Conservation (phyloP, 2,329 filamentous ascomycete species). For the Orbilia ellipsospora region DNA sequence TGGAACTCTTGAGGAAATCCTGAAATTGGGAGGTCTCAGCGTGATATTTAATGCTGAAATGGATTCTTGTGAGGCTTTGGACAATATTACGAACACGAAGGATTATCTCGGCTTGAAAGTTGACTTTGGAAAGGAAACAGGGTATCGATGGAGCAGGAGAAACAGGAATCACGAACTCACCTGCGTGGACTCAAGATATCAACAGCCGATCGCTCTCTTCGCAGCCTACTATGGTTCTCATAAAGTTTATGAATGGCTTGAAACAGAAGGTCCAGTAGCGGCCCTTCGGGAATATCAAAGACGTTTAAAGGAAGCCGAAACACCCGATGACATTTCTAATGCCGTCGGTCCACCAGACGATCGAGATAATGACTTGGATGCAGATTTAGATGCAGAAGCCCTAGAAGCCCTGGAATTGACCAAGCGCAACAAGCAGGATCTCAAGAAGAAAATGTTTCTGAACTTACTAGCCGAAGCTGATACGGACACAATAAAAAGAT, state of each 20-base stretch:
- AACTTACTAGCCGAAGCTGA: constrained; percentile 17
- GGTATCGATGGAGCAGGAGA: background rate
- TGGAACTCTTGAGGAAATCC: background rate
- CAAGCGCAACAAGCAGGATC: background rate
- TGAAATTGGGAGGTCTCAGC: background rate
- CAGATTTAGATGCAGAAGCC: background rate
- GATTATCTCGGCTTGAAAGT: background rate
- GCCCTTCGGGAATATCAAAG: constrained; percentile 61
- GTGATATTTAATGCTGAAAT: constrained; percentile 5
- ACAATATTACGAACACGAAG: background rate
- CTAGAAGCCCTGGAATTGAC: background rate
- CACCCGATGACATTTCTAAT: no score
- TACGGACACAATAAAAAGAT: constrained; percentile 45
- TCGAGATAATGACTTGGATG: background rate
- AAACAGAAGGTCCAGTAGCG: constrained; percentile 75
- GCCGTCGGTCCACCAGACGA: no score
- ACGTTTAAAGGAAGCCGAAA: background rate
- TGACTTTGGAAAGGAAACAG: constrained; percentile 25
- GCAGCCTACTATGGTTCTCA: constrained; percentile 66
- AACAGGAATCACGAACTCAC: background rate
- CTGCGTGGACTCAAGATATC: constrained; percentile 66
- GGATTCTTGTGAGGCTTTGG: background rate
- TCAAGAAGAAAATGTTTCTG: background rate
- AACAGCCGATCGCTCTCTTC: constrained; percentile 62
- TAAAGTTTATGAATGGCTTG: constrained; percentile 78